Percentiles rank a stretch among this genome's conserved stretches.
Evolutionary conservation across 805 yeast species (phyloP).

Genomic region (Tetrapisispora taiwanensis): DNA sequence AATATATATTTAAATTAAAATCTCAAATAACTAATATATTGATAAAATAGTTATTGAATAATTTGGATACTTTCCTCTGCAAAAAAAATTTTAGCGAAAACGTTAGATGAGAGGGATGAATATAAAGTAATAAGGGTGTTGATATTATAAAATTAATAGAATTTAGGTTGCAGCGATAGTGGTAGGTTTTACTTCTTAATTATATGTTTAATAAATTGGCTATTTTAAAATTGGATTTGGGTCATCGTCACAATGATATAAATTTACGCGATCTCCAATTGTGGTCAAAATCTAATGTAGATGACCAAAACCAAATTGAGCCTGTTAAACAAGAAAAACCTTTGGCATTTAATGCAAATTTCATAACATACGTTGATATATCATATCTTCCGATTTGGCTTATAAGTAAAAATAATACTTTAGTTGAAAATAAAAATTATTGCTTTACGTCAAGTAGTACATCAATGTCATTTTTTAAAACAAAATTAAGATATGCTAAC

Average conservation of each 20-base stretch:
- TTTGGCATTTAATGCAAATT: slow-evolving; percentile 9
- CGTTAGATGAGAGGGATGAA: too few species aligned
- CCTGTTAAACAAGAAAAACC: neutral
- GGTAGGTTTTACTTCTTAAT: too few species aligned
- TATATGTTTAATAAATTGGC: slow-evolving; percentile 7
- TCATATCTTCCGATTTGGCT: slow-evolving; percentile 23
- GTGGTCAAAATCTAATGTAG: slow-evolving; percentile 11
- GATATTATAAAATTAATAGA: too few species aligned
- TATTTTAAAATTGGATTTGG: slow-evolving; percentile 16
- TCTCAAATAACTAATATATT: too few species aligned
- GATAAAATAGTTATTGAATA: too few species aligned
- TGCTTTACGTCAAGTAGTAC: slow-evolving; percentile 22
- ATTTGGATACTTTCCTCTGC: too few species aligned
- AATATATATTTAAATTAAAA: too few species aligned
- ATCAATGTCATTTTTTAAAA: slow-evolving; percentile 19
- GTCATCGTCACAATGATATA: slow-evolving; percentile 12
- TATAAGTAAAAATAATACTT: neutral
- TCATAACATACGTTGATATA: slow-evolving; percentile 16
- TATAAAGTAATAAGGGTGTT: too few species aligned
- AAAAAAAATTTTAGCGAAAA: too few species aligned
- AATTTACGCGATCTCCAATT: slow-evolving; percentile 22
- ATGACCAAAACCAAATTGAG: slow-evolving; percentile 1
- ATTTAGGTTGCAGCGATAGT: too few species aligned
- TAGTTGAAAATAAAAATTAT: neutral
- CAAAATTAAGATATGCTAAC: slow-evolving; percentile 16